These are phyloP conservation scores for Dichotomocladium elegans DNA, from an alignment of 371 early-diverging fungal genomes.

Conservation along the genomic window DNA sequence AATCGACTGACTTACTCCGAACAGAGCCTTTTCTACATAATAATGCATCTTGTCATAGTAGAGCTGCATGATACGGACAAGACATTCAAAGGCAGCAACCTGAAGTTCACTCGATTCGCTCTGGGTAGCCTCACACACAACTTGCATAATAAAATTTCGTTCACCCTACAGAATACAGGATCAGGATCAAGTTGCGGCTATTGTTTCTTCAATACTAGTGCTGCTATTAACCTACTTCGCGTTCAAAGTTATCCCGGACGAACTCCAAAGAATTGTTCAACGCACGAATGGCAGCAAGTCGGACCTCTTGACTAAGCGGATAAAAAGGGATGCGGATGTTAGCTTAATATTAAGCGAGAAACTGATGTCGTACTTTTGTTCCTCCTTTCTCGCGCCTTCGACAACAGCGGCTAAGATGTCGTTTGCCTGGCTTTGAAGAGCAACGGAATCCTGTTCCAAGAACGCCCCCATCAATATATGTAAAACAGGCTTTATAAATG, in stretches of 20 bases:
- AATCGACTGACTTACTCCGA: conserved; percentile 66
- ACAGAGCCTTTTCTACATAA: conserved; percentile 94
- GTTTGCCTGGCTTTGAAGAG: conserved; percentile 76
- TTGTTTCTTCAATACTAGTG: too few relatives aligned
- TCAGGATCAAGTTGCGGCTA: background rate
- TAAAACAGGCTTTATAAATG: too few relatives aligned
- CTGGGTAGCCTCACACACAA: conserved; percentile 95
- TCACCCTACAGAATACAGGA: conserved; percentile 56
- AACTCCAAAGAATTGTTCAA: conserved; percentile 93
- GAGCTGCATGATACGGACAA: conserved; percentile 91
- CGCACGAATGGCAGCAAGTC: conserved; percentile 84
- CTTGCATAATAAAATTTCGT: conserved; percentile 96
- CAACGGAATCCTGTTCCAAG: conserved; percentile 68
- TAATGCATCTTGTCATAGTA: conserved; percentile 93
- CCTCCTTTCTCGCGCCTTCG: conserved; percentile 88
- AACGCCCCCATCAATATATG: too few relatives aligned
- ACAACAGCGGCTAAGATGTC: conserved; percentile 89
- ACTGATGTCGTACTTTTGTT: conserved; percentile 54
- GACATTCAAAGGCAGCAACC: conserved; percentile 88
- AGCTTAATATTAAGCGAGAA: too few relatives aligned
- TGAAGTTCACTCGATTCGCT: conserved; percentile 69
- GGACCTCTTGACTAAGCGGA: conserved; percentile 78
- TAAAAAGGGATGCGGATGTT: too few relatives aligned
- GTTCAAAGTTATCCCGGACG: conserved; percentile 86
- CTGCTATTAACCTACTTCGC: conserved; percentile 58